Percentiles rank a stretch among this genome's conserved stretches.
These are phyloP conservation scores for Suillus discolor DNA, from an alignment of 768 basidiomycete genomes.

Conservation along the genomic window DNA sequence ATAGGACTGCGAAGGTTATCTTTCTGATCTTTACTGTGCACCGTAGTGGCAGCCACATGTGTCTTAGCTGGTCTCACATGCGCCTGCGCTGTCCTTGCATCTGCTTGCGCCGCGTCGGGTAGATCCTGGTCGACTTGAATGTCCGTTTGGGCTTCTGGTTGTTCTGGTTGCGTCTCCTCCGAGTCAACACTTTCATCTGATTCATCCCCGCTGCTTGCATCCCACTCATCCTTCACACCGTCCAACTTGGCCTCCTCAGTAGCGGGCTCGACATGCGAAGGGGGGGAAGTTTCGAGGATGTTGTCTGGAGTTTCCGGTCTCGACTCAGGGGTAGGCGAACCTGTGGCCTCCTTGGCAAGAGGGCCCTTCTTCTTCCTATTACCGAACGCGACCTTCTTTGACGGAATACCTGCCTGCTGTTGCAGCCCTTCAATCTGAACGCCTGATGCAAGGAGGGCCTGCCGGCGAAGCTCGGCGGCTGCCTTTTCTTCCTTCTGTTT, in stretches of 20 bases:
- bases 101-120: background rate
- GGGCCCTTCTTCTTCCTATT: constrained; percentile 80
- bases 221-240: constrained; percentile 57
- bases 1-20: constrained; percentile 95
- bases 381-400: constrained; percentile 81
- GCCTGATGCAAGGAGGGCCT: constrained; percentile 88
- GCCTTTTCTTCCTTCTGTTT: constrained; percentile 95
- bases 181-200: constrained; percentile 41
- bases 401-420: constrained; percentile 46
- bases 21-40: constrained; percentile 86
- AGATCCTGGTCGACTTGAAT: background rate
- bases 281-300: constrained; percentile 24
- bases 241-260: constrained; percentile 28
- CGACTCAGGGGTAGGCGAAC: constrained; percentile 55
- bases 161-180: constrained; percentile 19
- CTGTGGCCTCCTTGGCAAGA: constrained; percentile 42
- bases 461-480: constrained; percentile 85
- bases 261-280: constrained; percentile 38
- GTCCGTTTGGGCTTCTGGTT: background rate
- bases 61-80: constrained; percentile 56
- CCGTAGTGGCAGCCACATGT: constrained; percentile 83
- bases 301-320: constrained; percentile 47
- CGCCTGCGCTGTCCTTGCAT: background rate
- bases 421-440: constrained; percentile 90
- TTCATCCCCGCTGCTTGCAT: constrained; percentile 50